Evolutionary conservation across 2,329 filamentous ascomycete species (phyloP).

Genomic region (Xylaria sp.): DNA sequence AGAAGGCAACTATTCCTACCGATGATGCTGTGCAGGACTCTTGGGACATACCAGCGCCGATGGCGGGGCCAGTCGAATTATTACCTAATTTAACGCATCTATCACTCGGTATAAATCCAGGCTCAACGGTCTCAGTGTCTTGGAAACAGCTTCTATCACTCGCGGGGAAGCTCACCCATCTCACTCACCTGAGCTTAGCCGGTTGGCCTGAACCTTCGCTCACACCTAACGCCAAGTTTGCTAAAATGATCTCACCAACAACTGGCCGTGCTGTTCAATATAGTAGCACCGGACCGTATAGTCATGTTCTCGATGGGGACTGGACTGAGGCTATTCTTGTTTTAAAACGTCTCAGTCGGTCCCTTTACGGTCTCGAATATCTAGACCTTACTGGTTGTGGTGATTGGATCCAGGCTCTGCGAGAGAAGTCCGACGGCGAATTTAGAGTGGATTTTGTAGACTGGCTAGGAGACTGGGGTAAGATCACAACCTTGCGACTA

Average conservation of each 20-base stretch:
- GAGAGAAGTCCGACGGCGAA: constrained; percentile 56
- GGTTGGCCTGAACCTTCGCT: constrained; percentile 70
- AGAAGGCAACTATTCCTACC: constrained; percentile 17
- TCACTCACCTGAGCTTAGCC: constrained; percentile 70
- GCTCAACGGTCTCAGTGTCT: constrained; percentile 53
- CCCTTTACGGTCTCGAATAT: constrained; percentile 67
- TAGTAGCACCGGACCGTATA: constrained; percentile 66
- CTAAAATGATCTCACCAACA: constrained; percentile 58
- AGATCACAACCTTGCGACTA: constrained; percentile 59
- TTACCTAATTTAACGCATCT: constrained; percentile 69
- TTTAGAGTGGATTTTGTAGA: constrained; percentile 55
- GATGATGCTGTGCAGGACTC: constrained; percentile 58
- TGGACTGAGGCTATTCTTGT: constrained; percentile 68
- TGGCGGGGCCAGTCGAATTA: constrained; percentile 49
- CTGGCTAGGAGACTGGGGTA: constrained; percentile 65
- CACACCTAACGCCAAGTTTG: constrained; percentile 63
- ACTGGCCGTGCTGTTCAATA: constrained; percentile 60
- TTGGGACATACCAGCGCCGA: constrained; percentile 59
- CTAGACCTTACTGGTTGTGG: constrained; percentile 70
- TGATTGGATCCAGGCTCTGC: constrained; percentile 64
- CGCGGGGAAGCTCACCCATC: constrained; percentile 60
- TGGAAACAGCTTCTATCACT: constrained; percentile 69
- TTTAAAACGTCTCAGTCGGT: constrained; percentile 63
- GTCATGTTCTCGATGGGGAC: constrained; percentile 66
- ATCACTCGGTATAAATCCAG: constrained; percentile 63